phyloP scores from a whole-genome alignment of 2,329 filamentous ascomycete species.

The Penicillium sp. region DNA sequence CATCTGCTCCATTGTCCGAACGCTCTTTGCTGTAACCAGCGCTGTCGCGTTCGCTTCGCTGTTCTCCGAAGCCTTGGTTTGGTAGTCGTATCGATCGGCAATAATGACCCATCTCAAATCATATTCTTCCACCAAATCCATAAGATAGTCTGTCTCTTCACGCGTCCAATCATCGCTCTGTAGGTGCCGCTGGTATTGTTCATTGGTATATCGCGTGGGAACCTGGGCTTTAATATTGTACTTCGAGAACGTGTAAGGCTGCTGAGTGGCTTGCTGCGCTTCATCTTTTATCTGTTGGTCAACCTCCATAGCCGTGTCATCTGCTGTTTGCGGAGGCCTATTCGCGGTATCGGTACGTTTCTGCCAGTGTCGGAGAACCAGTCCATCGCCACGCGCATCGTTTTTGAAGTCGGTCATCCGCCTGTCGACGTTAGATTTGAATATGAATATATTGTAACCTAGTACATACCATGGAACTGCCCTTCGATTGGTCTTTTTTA shows the following conservation, averaged over 20 bases:
- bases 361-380: conserved; percentile 78
- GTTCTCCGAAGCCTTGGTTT: conserved; percentile 25
- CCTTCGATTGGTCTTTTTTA: conserved; percentile 44
- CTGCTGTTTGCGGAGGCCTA: conserved; percentile 29
- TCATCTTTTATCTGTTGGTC: conserved; percentile 38
- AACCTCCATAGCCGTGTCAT: conserved; percentile 34
- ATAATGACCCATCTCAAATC: conserved; percentile 89
- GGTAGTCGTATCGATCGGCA: conserved; percentile 83
- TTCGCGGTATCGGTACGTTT: conserved; percentile 53
- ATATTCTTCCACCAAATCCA: conserved; percentile 69
- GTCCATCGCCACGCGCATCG: conserved; percentile 66
- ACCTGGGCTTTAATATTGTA: conserved; percentile 79
- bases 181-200: conserved; percentile 76
- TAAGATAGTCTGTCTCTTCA: conserved; percentile 89
- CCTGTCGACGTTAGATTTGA: conserved; percentile 58
- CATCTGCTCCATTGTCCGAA: conserved; percentile 78
- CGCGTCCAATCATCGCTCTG: conserved; percentile 77
- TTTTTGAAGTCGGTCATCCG: conserved; percentile 70
- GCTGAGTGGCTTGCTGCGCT: conserved; percentile 32
- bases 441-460: conserved; percentile 42
- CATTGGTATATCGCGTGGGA: conserved; percentile 73
- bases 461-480: conserved; percentile 45
- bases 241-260: conserved; percentile 67
- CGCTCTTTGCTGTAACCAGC: conserved; percentile 38
- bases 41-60: conserved; percentile 28